Conservation (phyloP, 148 eudicot genomes). For the Hydrangea macrophylla region DNA sequence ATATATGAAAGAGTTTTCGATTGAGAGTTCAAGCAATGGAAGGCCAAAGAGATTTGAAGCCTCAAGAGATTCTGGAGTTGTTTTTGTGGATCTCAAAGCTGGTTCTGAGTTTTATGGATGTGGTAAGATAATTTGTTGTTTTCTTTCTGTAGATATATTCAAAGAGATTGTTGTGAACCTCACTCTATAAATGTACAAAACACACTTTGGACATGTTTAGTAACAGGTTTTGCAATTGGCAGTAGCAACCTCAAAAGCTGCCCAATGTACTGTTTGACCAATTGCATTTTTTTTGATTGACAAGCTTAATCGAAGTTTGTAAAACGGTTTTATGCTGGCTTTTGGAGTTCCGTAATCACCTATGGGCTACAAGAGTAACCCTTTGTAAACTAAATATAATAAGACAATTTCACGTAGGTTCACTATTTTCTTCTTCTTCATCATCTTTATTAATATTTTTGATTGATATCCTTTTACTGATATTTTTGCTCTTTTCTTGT, state of each 20-base stretch:
- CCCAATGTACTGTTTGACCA: too few species aligned
- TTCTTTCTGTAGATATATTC: background rate
- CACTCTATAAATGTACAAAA: background rate
- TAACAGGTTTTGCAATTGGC: too few species aligned
- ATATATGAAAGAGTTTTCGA: conserved; percentile 48
- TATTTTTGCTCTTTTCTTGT: background rate
- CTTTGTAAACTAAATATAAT: too few species aligned
- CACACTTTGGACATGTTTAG: too few species aligned
- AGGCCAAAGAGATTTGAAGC: conserved; percentile 85
- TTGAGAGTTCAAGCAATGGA: conserved; percentile 27
- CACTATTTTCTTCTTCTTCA: too few species aligned
- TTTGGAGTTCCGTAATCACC: too few species aligned
- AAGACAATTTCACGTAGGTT: too few species aligned
- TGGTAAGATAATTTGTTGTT: conserved; percentile 39
- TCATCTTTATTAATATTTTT: background rate
- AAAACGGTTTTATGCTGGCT: too few species aligned
- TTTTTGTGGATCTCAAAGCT: conserved; percentile 81
- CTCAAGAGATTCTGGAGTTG: conserved; percentile 69
- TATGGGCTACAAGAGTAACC: too few species aligned
- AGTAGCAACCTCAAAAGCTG: too few species aligned
- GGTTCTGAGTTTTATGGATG: conserved; percentile 81
- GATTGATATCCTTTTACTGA: background rate
- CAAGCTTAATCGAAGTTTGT: too few species aligned
- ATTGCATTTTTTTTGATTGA: too few species aligned
- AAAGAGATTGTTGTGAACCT: background rate